These are phyloP conservation scores for Smallanthus sonchifolius DNA, from an alignment of 129 eudicot species.

Conservation along the genomic window DNA sequence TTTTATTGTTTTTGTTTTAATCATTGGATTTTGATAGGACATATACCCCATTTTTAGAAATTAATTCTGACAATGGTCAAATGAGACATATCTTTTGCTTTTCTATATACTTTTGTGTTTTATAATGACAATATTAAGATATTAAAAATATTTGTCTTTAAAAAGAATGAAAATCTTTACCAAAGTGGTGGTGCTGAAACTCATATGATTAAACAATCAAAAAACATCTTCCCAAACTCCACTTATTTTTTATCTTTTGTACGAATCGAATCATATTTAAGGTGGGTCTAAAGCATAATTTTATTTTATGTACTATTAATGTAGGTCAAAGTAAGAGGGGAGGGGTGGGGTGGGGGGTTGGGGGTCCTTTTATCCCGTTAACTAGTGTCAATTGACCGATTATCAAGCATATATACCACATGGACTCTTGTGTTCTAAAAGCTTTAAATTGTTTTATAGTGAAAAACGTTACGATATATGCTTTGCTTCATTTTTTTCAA, in stretches of 20 bases:
- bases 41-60: neutral
- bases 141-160: neutral
- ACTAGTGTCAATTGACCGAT: neutral
- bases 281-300: constrained; percentile 26
- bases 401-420: neutral
- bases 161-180: constrained; percentile 12
- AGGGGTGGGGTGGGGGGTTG: neutral
- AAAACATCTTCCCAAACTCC: constrained; percentile 9
- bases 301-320: neutral
- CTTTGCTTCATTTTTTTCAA: neutral
- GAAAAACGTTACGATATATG: neutral
- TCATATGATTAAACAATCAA: constrained; percentile 15
- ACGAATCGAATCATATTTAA: constrained; percentile 13
- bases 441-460: constrained; percentile 15
- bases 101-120: neutral
- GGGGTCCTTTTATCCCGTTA: neutral
- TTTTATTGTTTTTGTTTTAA: neutral
- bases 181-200: constrained; percentile 27
- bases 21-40: neutral
- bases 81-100: constrained; percentile 31
- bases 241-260: neutral
- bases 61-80: constrained; percentile 10
- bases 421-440: constrained; percentile 1
- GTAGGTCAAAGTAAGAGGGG: constrained; percentile 10
- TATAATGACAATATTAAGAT: constrained; percentile 13